Base-by-base conservation (phyloP, 352 stramenopile species). In the Paralagenidium karlingii region DNA sequence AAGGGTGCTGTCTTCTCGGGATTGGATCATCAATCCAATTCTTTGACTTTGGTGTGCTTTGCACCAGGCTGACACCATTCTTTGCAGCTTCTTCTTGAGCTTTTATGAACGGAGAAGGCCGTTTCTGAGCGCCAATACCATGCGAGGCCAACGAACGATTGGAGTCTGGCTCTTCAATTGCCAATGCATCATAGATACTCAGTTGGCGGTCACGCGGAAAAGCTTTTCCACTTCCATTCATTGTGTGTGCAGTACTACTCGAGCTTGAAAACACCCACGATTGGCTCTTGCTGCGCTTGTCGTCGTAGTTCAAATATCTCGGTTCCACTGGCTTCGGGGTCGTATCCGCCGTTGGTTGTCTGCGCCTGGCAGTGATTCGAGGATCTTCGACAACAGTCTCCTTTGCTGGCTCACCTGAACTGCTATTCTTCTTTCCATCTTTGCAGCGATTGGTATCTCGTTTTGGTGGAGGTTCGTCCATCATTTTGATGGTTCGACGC, bases 111-210 rank as follows among this genome's bases (percentile, higher is more conserved):
- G 39, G 49, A 46, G 27, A 77, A 13, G 66, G 58, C n/a, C 66
- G 63, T 41, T 80, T 80, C 53, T 55, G 73, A 31, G 39, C 41
- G 27, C 51, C 38, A 21, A 46, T 34, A n/a, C 39, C 36, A n/a
- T n/a, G n/a, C n/a, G n/a, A n/a, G n/a, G n/a, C n/a, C n/a, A n/a
- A n/a, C n/a, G n/a, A n/a, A n/a, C n/a, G n/a, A 39, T 49, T 62
- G 29, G 70, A 60, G 30, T 63, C 25, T 25, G 21, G 38, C 16
- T 38, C 41, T 9, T 75, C 58, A n/a, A 80, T 47, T 32, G 67
- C 50, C 21, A 80, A 47, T 24, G 66, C 66, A 31, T 75, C 60
- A 52, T 76, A 75, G 45, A 80, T 58, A 58, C 61, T 68, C 15
- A 80, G 58, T 45, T 80, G 66, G 33, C 47, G 60, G 12, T 76